phyloP scores from a whole-genome alignment of 306 rosid species.

The Pterocarpus macrocarpus region DNA sequence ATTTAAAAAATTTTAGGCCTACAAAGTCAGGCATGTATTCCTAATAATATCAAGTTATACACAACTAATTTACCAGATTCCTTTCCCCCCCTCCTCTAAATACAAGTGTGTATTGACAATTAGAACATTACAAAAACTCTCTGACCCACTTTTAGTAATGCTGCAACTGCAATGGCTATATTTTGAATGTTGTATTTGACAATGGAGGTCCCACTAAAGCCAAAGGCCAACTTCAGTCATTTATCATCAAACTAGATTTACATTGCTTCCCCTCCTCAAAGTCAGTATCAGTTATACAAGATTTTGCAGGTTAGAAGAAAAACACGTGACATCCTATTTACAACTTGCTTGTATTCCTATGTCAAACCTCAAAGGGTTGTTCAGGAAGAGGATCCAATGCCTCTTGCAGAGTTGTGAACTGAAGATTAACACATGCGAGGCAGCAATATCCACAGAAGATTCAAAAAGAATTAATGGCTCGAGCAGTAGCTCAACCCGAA shows the following conservation, averaged over 20 bases:
- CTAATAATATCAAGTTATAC: neutral
- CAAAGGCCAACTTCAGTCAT: constrained; percentile 31
- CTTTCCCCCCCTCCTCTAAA: neutral
- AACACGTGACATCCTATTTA: constrained; percentile 45
- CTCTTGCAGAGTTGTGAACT: constrained; percentile 29
- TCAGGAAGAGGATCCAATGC: constrained; percentile 9
- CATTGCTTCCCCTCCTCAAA: constrained; percentile 41
- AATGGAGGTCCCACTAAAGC: constrained; percentile 6
- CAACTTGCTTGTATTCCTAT: constrained; percentile 49
- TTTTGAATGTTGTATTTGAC: constrained; percentile 18
- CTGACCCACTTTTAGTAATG: constrained; percentile 34
- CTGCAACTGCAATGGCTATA: constrained; percentile 24
- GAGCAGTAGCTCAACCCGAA: no score
- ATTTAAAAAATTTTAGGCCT: neutral
- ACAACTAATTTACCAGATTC: neutral
- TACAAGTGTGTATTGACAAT: constrained; percentile 14
- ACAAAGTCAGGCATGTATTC: neutral
- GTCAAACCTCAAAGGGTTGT: constrained; percentile 42
- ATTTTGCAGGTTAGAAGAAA: constrained; percentile 42
- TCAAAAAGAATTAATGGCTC: neutral
- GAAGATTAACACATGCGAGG: constrained; percentile 30
- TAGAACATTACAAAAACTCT: constrained; percentile 26
- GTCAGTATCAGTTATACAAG: constrained; percentile 26
- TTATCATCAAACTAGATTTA: constrained; percentile 44
- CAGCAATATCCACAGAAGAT: constrained; percentile 34